Base-by-base conservation (phyloP, 2,329 filamentous ascomycete species). In the Colletotrichum sp. region DNA sequence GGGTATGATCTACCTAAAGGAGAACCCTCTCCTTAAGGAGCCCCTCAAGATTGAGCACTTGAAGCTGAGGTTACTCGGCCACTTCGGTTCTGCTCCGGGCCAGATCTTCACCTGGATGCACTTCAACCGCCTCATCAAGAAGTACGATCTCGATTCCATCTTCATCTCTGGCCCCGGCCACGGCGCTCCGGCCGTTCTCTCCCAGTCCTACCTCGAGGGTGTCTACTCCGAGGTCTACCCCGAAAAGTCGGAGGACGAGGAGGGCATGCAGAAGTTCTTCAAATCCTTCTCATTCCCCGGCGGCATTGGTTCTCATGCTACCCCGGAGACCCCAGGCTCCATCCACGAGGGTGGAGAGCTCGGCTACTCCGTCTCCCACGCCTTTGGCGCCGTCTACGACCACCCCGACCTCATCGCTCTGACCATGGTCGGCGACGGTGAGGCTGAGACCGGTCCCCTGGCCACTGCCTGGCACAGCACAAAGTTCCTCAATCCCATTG, bases 201-300 rank as follows among this genome's bases (percentile, higher is more conserved):
- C 94, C 0, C 94, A 95, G 83, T 92, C 93, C 16, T 96, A 95
- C 80, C 89, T 96, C 16, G 94, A 96, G 81, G 94, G 94, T 36
- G 92, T 93, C 57, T 96, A 96, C 84, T 92, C 92, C 2, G 94
- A 96, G 81, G 92, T 95, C 28, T 96, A 95, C 79, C 93, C 94
- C 4, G 91, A 94, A 75, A 95, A 93, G 86, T 90, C 92, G 4
- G 90, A 94, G 79, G 91, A 94, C 81, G 85, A 89, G 52, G 90
- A 93, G 74, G 94, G 94, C 30, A 87, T 96, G 88, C 91, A 92
- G 80, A 90, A 89, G 76, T 95, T 96, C 88, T 95, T 96, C 90
- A 95, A 95, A 86, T 91, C 93, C 78, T 96, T 96, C 86, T 95
- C 94, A 2, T 96, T 96, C 85, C 94, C 94, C 0, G 94, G 94